Conservation (phyloP, 202 grass and related monocot species). For the Setaria italica region DNA sequence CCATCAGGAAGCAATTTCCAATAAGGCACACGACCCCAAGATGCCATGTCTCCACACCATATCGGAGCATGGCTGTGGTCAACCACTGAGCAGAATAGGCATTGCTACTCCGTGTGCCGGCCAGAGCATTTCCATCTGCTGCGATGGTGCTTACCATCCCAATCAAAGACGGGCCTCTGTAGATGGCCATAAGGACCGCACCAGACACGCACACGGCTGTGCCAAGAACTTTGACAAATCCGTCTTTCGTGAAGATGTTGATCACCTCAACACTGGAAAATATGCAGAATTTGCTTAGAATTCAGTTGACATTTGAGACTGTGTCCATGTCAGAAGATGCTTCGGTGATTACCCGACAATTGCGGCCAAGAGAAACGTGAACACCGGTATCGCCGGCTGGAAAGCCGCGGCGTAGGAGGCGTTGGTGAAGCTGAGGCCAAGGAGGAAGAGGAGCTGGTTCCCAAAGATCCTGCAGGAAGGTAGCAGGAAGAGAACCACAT, state of each 20-base stretch:
- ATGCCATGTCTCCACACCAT: constrained; percentile 63
- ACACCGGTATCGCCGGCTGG: constrained; percentile 94
- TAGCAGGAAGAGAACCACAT: neutral
- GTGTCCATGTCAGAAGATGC: neutral
- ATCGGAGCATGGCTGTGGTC: constrained; percentile 33
- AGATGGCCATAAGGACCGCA: constrained; percentile 78
- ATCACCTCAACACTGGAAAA: constrained; percentile 69
- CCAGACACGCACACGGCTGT: constrained; percentile 78
- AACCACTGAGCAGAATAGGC: constrained; percentile 39
- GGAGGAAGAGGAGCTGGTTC: constrained; percentile 91
- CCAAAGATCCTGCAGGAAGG: constrained; percentile 71
- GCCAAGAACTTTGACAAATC: constrained; percentile 68
- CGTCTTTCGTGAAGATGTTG: constrained; percentile 70
- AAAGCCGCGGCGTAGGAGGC: constrained; percentile 85
- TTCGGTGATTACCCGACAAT: constrained; percentile 49
- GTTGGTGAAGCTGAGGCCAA: constrained; percentile 87
- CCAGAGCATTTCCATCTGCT: constrained; percentile 4
- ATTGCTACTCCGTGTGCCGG: constrained; percentile 34
- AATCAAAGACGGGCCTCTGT: constrained; percentile 74
- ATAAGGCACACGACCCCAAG: constrained; percentile 83
- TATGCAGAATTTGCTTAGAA: neutral
- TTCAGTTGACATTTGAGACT: neutral
- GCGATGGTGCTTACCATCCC: constrained; percentile 44
- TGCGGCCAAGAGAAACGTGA: constrained; percentile 81
- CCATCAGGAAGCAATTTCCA: constrained; percentile 88